Base-by-base conservation (phyloP, 1,284 basidiomycete species). In the Trichosporon sp. region DNA sequence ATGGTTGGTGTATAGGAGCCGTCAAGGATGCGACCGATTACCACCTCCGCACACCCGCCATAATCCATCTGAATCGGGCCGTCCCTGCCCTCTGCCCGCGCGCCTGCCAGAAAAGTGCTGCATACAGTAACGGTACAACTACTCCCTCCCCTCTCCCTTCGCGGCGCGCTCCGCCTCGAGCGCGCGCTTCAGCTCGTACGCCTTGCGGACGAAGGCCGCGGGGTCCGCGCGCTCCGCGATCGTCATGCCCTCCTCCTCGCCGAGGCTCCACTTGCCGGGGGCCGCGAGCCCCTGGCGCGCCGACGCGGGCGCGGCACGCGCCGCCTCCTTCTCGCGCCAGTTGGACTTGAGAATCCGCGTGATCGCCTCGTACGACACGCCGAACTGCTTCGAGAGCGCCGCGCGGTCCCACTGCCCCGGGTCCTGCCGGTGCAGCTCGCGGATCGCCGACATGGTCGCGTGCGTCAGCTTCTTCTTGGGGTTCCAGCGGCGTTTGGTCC, bases 401-500 rank as follows among this genome's bases (percentile, higher is more conserved):
- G 89, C 86, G 15, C 89, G 90, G 29, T 87, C 87, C 83, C 91
- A 94, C 35, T 83, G 86, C 64, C 85, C 85, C 3, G 91, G 90
- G 78, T 96, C 89, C 62, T 89, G 80, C 44, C 83, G 80, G 81
- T 95, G 88, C 72, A 97, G 84, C 64, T 88, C 85, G 42, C 92
- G 89, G 71, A 97, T 79, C 32, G 90, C 90, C 68, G 91, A 90
- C 93, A 97, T 97, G 32, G 93, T 92, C 71, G 93, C 90, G 70
- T 91, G 88, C n/a, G 92, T 93, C 66, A 97, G 82, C 80, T 92
- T 94, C 76, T 89, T 90, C 62, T 91, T 91, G 8, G 94, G 94
- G 64, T 86, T 85, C 94, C 95, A 97, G 32, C 62, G 67, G 29
- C 56, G 56, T 12, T n/a, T 32, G 35, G 35, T 2, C 35, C 7